Conservation (phyloP, 2,329 filamentous ascomycete species). For the Fusarium tricinctum region DNA sequence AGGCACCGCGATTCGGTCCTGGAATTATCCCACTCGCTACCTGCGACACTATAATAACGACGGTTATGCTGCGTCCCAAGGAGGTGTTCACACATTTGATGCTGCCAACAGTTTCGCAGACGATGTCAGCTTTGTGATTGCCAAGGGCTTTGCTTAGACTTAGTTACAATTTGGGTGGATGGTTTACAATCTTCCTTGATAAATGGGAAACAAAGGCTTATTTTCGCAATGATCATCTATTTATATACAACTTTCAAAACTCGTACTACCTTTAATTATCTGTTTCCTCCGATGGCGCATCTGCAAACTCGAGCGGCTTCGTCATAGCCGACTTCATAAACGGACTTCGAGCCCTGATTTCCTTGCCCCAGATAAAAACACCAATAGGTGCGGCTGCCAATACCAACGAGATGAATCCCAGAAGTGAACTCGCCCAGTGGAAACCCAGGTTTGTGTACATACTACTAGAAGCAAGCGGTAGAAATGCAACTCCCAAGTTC, state of each 20-base stretch:
- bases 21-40: conserved; percentile 33
- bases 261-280: accelerated
- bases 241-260: accelerated
- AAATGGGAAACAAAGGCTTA: too few relatives aligned
- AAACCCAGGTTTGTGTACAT: conserved; percentile 38
- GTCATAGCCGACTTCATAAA: conserved; percentile 35
- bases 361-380: conserved; percentile 32
- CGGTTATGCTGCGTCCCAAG: conserved; percentile 12
- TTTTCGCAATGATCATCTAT: too few relatives aligned
- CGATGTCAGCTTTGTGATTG: conserved; percentile 22
- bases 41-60: conserved; percentile 22
- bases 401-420: conserved; percentile 28
- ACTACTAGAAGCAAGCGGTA: conserved; percentile 32
- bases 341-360: conserved; percentile 33
- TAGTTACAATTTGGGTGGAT: too few relatives aligned
- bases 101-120: conserved; percentile 5
- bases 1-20: conserved; percentile 21
- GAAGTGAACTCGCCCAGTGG: conserved; percentile 33
- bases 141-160: background rate
- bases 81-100: conserved; percentile 29
- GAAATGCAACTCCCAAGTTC: conserved; percentile 32
- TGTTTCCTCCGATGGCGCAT: background rate
- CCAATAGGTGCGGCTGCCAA: conserved; percentile 29
- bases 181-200: too few relatives aligned
- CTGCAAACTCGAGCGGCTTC: conserved; percentile 21